phyloP scores from a whole-genome alignment of 306 rosid genomes.

The Calophaca sinica region DNA sequence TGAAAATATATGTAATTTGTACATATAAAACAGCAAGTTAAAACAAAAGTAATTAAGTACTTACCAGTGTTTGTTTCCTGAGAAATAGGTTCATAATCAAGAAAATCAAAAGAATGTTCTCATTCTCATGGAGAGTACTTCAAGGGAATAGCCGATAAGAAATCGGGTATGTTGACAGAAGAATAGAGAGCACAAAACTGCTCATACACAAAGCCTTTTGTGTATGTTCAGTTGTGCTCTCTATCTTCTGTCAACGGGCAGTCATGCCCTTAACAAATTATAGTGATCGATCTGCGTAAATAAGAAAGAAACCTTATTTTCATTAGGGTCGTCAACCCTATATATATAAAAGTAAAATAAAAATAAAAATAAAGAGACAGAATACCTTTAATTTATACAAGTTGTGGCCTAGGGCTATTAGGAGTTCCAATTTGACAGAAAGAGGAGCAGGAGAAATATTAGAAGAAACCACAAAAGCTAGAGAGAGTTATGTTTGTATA shows the following conservation, averaged over 20 bases:
- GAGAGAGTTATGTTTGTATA: no score
- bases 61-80: neutral
- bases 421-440: neutral
- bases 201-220: constrained; percentile 52
- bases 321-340: neutral
- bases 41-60: neutral
- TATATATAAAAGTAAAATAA: no score
- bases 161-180: constrained; percentile 49
- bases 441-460: neutral
- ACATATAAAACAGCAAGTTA: no score
- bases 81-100: constrained; percentile 5
- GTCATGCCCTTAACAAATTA: no score
- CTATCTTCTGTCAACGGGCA: constrained; percentile 66
- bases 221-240: constrained; percentile 63
- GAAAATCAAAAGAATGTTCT: neutral
- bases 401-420: neutral
- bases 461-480: no score
- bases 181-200: constrained; percentile 64
- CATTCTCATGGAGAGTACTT: neutral
- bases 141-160: neutral
- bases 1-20: no score
- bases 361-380: no score
- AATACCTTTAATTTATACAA: neutral
- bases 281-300: no score
- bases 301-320: neutral